Conservation (phyloP, 805 yeast species). For the Groenewaldozyma salmanticensis region DNA sequence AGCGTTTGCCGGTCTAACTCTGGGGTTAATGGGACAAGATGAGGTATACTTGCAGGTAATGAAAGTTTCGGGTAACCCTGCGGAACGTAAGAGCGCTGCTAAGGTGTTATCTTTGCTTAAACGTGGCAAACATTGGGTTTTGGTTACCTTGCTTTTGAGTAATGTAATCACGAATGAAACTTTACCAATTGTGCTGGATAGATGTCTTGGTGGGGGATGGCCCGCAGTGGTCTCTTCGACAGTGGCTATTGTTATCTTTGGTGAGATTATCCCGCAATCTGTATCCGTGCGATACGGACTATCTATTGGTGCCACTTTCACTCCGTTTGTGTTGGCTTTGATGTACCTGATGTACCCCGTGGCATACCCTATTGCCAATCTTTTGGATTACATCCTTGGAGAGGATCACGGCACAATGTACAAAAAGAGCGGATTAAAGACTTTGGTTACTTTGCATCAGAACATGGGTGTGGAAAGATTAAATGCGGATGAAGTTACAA, state of each 20-base stretch:
- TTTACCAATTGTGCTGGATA: slow-evolving; percentile 84
- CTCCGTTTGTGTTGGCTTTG: slow-evolving; percentile 75
- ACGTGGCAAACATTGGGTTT: slow-evolving; percentile 91
- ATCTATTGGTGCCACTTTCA: slow-evolving; percentile 78
- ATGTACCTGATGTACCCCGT: slow-evolving; percentile 90
- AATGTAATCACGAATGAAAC: slow-evolving; percentile 93
- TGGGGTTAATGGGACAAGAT: slow-evolving; percentile 96
- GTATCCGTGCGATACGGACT: slow-evolving; percentile 88
- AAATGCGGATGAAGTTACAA: slow-evolving; percentile 92
- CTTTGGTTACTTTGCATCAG: slow-evolving; percentile 83
- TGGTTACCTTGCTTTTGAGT: slow-evolving; percentile 74
- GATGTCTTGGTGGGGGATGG: slow-evolving; percentile 95
- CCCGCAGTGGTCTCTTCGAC: slow-evolving; percentile 94
- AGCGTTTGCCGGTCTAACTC: slow-evolving; percentile 49
- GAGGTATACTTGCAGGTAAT: slow-evolving; percentile 89
- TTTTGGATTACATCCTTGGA: slow-evolving; percentile 76
- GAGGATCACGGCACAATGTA: slow-evolving; percentile 95
- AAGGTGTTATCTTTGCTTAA: slow-evolving; percentile 65
- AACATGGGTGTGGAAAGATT: slow-evolving; percentile 93
- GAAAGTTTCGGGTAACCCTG: slow-evolving; percentile 63
- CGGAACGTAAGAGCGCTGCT: slow-evolving; percentile 57
- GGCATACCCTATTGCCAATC: slow-evolving; percentile 79
- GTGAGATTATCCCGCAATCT: slow-evolving; percentile 94
- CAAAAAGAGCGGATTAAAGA: slow-evolving; percentile 85
- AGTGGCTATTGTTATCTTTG: slow-evolving; percentile 83